Base-by-base conservation (phyloP, 352 stramenopile species). In the Blastocystis sp. region DNA sequence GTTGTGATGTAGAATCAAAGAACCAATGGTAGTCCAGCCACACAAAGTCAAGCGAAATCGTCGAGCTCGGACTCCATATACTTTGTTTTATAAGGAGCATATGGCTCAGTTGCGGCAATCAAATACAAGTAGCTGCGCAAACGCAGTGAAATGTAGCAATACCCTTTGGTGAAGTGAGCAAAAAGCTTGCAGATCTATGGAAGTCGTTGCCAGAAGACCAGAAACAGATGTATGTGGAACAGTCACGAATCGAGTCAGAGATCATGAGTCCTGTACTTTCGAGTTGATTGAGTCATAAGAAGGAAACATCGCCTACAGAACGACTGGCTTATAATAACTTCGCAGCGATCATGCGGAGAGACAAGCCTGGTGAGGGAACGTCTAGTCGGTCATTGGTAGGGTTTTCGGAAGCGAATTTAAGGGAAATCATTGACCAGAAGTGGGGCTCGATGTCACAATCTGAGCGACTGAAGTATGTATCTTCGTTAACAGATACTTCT, bases 41-140 rank as follows among this genome's bases (percentile, higher is more conserved):
- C 41, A 43, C 2, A 88, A 79, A 23, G 53, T 50, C 34, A 88
- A 79, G 53, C 62, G 77, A 26, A 59, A 23, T 20, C 73, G 70
- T 50, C 55, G 77, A 62, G 77, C 77, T 54, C 77, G 77, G 34
- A 88, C 77, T 26, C 55, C 77, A 3, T 88, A 88, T 47, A 88
- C 77, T 29, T 41, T 88, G 18, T 88, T 88, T 47, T 88, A 88
- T 34, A 88, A 88, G 77, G 77, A 88, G 55, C 53, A 77, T 34
- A 88, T 88, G 77, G 66, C 62, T 20, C 77, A 64, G 20, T 23
- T 88, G 55, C 47, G 77, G 8, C 20, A 77, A 41, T 20, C 75
- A 34, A 88, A 88, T 43, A 53, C 39, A 56, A 64, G 77, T 62
- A 29, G 23, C 15, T 15, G 13, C 37, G 15, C 45, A 5, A n/a